Conservation (phyloP, 2,329 filamentous ascomycete genomes). For the Cordyceps farinosa region DNA sequence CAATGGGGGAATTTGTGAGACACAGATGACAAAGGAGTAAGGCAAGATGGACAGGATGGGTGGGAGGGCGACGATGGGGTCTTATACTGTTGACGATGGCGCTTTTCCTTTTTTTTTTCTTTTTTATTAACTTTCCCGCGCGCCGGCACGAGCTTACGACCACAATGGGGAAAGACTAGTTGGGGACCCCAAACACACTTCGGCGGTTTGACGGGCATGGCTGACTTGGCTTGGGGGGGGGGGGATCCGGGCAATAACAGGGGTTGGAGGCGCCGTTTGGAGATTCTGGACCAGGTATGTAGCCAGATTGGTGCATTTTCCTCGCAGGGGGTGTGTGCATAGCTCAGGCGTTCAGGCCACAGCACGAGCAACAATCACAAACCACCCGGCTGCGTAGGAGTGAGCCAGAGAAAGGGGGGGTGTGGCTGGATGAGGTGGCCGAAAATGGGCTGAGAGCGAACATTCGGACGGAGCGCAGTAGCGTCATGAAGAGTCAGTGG, state of each 20-base stretch:
- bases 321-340: background rate
- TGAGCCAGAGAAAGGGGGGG: background rate
- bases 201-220: slow-evolving; percentile 18
- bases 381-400: background rate
- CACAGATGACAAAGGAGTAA: slow-evolving; percentile 12
- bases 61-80: slow-evolving; percentile 5
- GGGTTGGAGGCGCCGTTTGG: slow-evolving; percentile 11
- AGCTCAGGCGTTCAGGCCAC: background rate
- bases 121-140: background rate
- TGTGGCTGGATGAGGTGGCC: background rate
- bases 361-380: background rate
- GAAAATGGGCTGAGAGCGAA: background rate
- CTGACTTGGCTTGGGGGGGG: background rate
- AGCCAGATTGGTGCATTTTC: background rate
- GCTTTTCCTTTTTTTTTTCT: background rate
- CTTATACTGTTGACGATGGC: slow-evolving; percentile 6
- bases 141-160: background rate
- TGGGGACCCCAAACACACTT: slow-evolving; percentile 13
- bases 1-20: slow-evolving; percentile 12
- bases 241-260: background rate
- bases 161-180: slow-evolving; percentile 6
- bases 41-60: background rate
- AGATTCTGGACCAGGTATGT: slow-evolving; percentile 13
- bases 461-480: background rate
- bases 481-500: slow-evolving; percentile 7